Evolutionary conservation across 768 basidiomycete genomes (phyloP), one percentile per base, ranked within the genome.

Genomic region (Panellus pusillus): DNA sequence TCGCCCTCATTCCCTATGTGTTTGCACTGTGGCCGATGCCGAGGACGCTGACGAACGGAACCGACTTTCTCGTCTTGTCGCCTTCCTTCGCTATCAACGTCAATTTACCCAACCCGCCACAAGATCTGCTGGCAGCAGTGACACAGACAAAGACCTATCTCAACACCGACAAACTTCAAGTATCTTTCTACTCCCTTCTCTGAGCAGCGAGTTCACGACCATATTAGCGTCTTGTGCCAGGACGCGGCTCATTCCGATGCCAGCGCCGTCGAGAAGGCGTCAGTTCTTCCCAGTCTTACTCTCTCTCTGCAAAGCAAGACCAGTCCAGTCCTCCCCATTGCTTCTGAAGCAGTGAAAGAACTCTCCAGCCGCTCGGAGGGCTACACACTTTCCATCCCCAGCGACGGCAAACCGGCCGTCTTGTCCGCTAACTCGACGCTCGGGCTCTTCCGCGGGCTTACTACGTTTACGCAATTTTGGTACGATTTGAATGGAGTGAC

Each of bases 381-480:
- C 2, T 91, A 91, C 66, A 72, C 72, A 2, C 70, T 91, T 29
- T 68, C 57, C 17, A 69, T 91, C 14, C 84, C 85, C 0, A 59
- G 65, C 17, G 74, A 81, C 60, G 85, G 84, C 14, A 70, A 72
- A 0, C 62, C 68, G n/a, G 87, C 84, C 13, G 74, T 65, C 0
- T 66, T 91, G 41, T 72, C 66, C 0, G 86, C 88, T 8, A 82
- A 80, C 58, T 81, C 84, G 44, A 81, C 84, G 0, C 68, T 91
- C 39, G 89, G 89, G 0, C 67, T 91, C 18, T 77, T 84, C 50
- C 72, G 89, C 49, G 91, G 89, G 3, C 67, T 92, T 55, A 84
- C 86, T n/a, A 91, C 88, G 0, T 92, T 93, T 66, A 72, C 74
- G 28, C 86, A 87, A 64, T 70, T 91, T 32, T 87, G 83, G 75